phyloP scores from a whole-genome alignment of 176 grass and related monocot species.

The Secale cereale region DNA sequence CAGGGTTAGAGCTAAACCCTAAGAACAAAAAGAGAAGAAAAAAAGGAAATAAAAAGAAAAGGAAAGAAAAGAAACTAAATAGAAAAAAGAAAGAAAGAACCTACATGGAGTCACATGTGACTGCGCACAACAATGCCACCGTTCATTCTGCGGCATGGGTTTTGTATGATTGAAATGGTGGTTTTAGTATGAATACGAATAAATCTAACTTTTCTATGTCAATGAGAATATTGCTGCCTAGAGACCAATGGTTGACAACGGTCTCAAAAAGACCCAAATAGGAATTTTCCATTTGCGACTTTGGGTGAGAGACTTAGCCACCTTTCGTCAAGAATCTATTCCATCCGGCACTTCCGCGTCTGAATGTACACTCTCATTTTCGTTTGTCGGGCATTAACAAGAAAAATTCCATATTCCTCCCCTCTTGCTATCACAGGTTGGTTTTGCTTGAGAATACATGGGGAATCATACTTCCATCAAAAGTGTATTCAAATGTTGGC shows the following conservation, averaged over 20 bases:
- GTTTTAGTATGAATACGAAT: background rate
- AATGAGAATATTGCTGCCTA: background rate
- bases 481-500: background rate
- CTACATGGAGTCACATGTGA: too few relatives aligned
- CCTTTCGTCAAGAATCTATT: conserved; percentile 20
- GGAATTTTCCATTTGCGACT: conserved; percentile 13
- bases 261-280: background rate
- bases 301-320: background rate
- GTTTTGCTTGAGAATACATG: conserved; percentile 9
- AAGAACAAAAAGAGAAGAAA: too few relatives aligned
- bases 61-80: too few relatives aligned
- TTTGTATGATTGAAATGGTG: background rate
- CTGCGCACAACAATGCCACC: background rate
- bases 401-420: conserved; percentile 24
- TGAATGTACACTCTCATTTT: background rate
- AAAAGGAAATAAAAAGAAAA: too few relatives aligned
- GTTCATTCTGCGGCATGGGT: too few relatives aligned
- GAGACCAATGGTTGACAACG: background rate
- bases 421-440: background rate
- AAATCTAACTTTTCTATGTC: background rate
- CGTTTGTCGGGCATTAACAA: conserved; percentile 26
- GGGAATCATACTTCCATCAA: conserved; percentile 3
- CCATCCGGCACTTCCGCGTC: background rate
- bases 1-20: too few relatives aligned
- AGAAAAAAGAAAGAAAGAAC: too few relatives aligned